A percentile compares a stretch with the other conserved stretches of the same genome.
phyloP scores from a whole-genome alignment of 2,329 filamentous ascomycete species.

The Incumbomyces lentus region DNA sequence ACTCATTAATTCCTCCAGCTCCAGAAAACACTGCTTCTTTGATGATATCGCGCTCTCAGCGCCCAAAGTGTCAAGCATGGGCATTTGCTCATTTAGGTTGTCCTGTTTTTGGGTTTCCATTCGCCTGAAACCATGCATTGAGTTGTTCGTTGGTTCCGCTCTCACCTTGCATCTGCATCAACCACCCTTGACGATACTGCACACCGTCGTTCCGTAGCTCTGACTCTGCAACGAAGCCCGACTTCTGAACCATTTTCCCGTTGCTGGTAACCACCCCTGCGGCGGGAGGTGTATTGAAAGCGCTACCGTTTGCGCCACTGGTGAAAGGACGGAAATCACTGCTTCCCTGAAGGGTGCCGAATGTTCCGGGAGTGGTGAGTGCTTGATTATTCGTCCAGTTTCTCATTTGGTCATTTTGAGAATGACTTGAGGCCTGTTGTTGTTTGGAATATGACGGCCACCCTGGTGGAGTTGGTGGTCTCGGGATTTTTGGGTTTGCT shows the following conservation, averaged over 20 bases:
- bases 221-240: background rate
- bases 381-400: background rate
- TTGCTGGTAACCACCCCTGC: background rate
- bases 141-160: background rate
- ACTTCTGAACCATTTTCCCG: background rate
- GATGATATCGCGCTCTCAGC: too few relatives aligned
- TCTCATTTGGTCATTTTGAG: background rate
- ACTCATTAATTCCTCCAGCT: too few relatives aligned
- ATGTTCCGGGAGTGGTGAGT: background rate
- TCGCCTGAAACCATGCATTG: background rate
- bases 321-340: too few relatives aligned
- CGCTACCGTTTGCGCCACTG: background rate
- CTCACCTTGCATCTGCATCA: background rate
- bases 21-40: too few relatives aligned
- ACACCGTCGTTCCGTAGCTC: background rate
- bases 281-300: background rate
- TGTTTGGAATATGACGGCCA: too few relatives aligned
- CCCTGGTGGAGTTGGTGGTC: too few relatives aligned
- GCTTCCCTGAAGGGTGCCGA: background rate
- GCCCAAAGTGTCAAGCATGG: too few relatives aligned
- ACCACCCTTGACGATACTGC: background rate
- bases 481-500: too few relatives aligned
- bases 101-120: background rate
- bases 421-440: too few relatives aligned
- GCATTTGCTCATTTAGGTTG: too few relatives aligned